Evolutionary conservation across 768 basidiomycete genomes (phyloP).

Genomic region (Gloeopeniophorella convolvens): DNA sequence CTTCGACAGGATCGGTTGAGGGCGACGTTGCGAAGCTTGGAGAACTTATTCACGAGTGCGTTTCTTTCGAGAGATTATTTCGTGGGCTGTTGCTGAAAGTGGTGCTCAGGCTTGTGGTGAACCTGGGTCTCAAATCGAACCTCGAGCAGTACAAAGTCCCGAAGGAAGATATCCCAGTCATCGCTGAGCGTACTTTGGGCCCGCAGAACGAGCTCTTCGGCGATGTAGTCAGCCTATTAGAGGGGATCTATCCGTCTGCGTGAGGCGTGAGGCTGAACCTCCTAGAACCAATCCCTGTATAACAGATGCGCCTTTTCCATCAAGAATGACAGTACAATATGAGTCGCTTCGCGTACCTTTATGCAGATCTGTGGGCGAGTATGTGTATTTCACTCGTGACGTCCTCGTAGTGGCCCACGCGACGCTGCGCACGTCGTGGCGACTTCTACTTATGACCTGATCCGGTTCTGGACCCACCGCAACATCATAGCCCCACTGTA

Average conservation of each 20-base stretch:
- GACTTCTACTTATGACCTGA: too few species aligned
- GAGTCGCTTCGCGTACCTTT: too few species aligned
- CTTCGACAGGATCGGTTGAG: constrained; percentile 57
- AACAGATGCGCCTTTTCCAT: too few species aligned
- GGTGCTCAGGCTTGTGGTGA: constrained; percentile 49
- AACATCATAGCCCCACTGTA: too few species aligned
- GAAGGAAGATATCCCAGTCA: constrained; percentile 41
- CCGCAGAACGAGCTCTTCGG: constrained; percentile 34
- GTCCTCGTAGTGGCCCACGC: too few species aligned
- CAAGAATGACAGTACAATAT: too few species aligned
- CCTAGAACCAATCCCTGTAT: neutral
- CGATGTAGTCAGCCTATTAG: constrained; percentile 44
- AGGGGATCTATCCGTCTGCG: constrained; percentile 34
- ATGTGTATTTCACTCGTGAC: too few species aligned
- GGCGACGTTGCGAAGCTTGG: constrained; percentile 55
- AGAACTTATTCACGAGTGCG: constrained; percentile 48
- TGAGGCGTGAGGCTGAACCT: neutral
- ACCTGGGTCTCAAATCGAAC: constrained; percentile 52
- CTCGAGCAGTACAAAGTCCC: constrained; percentile 63
- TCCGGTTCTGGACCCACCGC: too few species aligned
- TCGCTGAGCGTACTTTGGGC: constrained; percentile 46
- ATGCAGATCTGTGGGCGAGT: too few species aligned
- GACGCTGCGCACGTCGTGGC: too few species aligned
- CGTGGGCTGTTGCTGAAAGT: neutral
- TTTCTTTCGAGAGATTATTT: neutral